Evolutionary conservation across 1,139 yeast species (phyloP), one percentile per base, ranked within the genome.

Genomic region (Diutina catenulata): DNA sequence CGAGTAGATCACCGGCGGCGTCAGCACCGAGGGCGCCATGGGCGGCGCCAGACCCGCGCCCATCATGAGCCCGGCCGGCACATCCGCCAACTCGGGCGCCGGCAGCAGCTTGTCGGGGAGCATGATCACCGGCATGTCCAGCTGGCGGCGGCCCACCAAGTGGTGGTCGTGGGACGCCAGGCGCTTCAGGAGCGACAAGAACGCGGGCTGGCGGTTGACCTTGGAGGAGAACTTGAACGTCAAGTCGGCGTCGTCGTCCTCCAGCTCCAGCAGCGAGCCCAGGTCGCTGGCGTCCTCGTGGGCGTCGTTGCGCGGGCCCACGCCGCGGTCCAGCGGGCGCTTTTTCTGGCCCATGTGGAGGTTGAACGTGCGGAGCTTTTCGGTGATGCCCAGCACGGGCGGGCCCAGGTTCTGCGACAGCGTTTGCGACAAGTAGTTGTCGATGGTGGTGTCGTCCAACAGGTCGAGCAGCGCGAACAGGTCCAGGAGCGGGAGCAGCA

Each of bases 381-480:
- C 38, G 38, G 33, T 38, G 41, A 14, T 37, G 22, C 16, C 36
- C 39, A 19, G 27, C 37, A 13, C 39, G 32, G 25, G 33, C 40
- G 19, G 28, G 8, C 28, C 28, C 22, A 16, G 26, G 11, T 10
- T 20, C 3, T 33, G 16, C 19, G 22, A 8, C 20, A 21, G 37
- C 25, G 37, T 33, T 38, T 50, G 48, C 19, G 53, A 47, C 39
- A 67, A 53, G 41, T 62, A 66, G 39, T 78, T 84, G 47, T 79
- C 80, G 13, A 31, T 31, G 8, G 35, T 18, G 8, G 25, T 13
- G 5, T 31, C 35, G 51, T 78, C 78, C 40, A 74, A 68, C 50
- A 87, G 78, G 51, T 80, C 87, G 50, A 81, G 60, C 0, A 88
- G 80, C 1, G 88, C 91, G 62, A 79, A 80, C 45, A 87, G 78